phyloP scores from a whole-genome alignment of 139 green algal species.

The Closterium sp. region DNA sequence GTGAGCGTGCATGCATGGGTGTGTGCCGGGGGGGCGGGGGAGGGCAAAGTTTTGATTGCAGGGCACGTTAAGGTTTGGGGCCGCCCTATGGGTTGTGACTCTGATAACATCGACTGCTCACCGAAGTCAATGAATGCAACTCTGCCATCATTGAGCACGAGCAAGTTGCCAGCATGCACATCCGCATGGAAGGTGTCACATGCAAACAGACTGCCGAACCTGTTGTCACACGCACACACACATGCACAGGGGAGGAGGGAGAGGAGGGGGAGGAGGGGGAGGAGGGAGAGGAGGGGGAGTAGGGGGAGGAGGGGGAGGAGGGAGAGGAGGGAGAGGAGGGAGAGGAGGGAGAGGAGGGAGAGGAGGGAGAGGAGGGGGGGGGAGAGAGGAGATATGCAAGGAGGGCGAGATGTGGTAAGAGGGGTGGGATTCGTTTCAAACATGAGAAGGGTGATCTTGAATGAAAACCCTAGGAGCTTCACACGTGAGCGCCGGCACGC shows the following conservation, averaged over 20 bases:
- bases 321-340: neutral
- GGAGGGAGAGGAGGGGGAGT: neutral
- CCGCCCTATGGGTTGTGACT: too few species aligned
- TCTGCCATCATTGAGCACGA: conserved; percentile 71
- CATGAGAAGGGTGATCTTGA: too few species aligned
- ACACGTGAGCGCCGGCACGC: too few species aligned
- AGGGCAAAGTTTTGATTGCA: too few species aligned
- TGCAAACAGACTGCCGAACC: conserved; percentile 76
- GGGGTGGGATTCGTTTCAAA: too few species aligned
- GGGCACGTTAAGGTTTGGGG: too few species aligned
- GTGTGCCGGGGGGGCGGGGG: neutral
- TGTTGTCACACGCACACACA: conserved; percentile 29
- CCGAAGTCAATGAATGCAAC: conserved; percentile 62
- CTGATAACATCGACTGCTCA: too few species aligned
- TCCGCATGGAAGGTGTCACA: conserved; percentile 95
- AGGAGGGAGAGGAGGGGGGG: neutral
- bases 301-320: neutral
- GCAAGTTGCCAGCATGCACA: conserved; percentile 92
- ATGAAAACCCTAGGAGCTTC: too few species aligned
- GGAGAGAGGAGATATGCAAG: neutral
- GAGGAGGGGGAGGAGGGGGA: neutral
- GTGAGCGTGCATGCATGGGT: neutral
- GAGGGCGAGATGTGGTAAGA: too few species aligned
- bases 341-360: neutral
- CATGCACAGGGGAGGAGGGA: neutral